Conservation (phyloP, 805 yeast species). For the Schwanniomyces pseudopolymorphus region DNA sequence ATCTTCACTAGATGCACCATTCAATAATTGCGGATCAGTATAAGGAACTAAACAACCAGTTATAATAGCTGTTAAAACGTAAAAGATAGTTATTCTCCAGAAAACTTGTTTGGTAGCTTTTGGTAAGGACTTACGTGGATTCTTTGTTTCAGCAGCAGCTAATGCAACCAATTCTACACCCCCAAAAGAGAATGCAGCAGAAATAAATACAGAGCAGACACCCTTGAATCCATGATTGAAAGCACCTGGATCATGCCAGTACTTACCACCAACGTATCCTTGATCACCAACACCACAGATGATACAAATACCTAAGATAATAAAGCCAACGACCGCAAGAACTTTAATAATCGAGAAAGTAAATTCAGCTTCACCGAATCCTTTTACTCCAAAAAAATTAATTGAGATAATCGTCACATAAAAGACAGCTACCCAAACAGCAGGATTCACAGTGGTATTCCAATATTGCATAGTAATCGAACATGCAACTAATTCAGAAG, state of each 20-base stretch:
- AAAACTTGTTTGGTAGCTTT: conserved; percentile 44
- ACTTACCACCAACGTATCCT: conserved; percentile 32
- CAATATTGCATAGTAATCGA: conserved; percentile 37
- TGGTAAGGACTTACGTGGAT: conserved; percentile 40
- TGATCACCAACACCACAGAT: conserved; percentile 43
- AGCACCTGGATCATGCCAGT: conserved; percentile 34
- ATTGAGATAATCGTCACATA: conserved; percentile 27
- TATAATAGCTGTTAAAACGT: conserved; percentile 30
- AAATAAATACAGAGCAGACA: conserved; percentile 35
- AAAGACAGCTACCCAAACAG: conserved; percentile 37
- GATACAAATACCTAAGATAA: conserved; percentile 33
- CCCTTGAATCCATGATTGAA: conserved; percentile 40
- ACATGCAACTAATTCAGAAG: conserved; percentile 39
- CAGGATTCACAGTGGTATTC: conserved; percentile 34
- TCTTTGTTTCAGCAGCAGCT: conserved; percentile 38
- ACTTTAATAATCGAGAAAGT: conserved; percentile 30
- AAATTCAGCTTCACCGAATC: conserved; percentile 39
- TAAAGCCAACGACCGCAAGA: conserved; percentile 36
- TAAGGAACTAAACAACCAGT: conserved; percentile 51
- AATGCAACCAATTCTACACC: conserved; percentile 40
- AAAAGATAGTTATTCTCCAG: conserved; percentile 43
- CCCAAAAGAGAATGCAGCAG: conserved; percentile 37
- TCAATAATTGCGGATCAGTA: conserved; percentile 44
- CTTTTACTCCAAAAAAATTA: conserved; percentile 36
- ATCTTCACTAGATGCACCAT: conserved; percentile 47